Base-by-base conservation (phyloP, 345 rosid genomes). In the Camelina hispida region DNA sequence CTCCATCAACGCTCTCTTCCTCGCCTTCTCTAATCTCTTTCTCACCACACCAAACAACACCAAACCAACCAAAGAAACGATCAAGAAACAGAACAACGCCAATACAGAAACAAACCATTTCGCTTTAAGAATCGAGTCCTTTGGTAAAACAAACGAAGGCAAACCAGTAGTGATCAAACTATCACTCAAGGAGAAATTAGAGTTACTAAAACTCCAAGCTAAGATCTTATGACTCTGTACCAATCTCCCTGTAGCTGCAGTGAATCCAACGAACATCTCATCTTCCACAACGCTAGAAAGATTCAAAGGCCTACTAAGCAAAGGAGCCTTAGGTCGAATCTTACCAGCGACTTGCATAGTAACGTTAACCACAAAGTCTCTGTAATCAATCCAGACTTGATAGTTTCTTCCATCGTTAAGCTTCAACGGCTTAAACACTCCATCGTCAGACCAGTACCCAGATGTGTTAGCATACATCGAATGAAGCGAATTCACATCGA, bases 371-470 rank as follows among this genome's bases (percentile, higher is more conserved):
- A 59, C 5, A 1, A 71, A 80, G 52, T 84, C 87, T 7, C 35
- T 72, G 50, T 89, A 88, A 62, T 89, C 96, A 62, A 87, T 83
- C 93, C 98, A 93, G 60, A 85, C 98, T 55, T 90, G 96, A 68
- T 93, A 93, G 38, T 90, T 93, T 57, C 81, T 76, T 14, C 98
- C 98, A 51, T 72, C 72, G 44, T 90, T 90, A 11, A 93, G 86
- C 86, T 80, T 79, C 85, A 84, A 51, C 25, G 68, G 68, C 78
- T 80, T 63, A 69, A 93, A 88, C 23, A 58, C 67, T 8, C 66
- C 68, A 17, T 32, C 80, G 20, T 73, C 85, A 25, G 71, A 67
- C 86, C 85, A 81, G 23, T 57, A 78, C 66, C 87, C 85, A 23
- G 85, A 80, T 38, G 50, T 71, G 54, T 43, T 34, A 0, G 82